Percentiles rank a stretch among this genome's conserved stretches.
Conservation (phyloP, 495 filamentous ascomycete genomes). For the Poronia punctata region DNA sequence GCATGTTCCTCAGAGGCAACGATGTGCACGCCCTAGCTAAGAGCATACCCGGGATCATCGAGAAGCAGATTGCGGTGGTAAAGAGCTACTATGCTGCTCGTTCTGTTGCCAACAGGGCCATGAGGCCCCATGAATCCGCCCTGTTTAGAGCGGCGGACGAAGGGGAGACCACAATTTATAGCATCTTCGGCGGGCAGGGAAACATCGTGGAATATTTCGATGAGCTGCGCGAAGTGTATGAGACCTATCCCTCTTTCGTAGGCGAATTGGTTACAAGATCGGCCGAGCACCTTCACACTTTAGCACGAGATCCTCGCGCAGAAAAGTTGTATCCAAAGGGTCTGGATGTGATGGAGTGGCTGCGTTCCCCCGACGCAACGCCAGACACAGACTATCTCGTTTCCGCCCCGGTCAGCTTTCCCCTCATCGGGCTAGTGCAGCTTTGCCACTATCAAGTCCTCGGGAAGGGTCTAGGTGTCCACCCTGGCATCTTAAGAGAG, state of each 20-base stretch:
- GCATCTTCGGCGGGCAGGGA: constrained; percentile 95
- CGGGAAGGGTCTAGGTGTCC: constrained; percentile 78
- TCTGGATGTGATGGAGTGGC: constrained; percentile 87
- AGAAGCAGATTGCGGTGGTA: constrained; percentile 84
- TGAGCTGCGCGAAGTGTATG: constrained; percentile 84
- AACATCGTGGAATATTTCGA: constrained; percentile 99
- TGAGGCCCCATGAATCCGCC: constrained; percentile 86
- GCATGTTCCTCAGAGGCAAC: constrained; percentile 88
- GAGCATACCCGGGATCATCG: constrained; percentile 73
- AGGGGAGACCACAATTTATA: constrained; percentile 70
- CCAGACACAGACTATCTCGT: constrained; percentile 94
- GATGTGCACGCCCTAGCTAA: constrained; percentile 90
- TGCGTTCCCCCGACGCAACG: constrained; percentile 76
- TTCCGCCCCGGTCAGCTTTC: constrained; percentile 94
- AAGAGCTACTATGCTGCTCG: constrained; percentile 86
- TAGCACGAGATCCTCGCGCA: constrained; percentile 79
- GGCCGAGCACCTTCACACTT: constrained; percentile 70
- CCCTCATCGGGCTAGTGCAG: constrained; percentile 91
- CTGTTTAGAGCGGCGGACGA: constrained; percentile 83
- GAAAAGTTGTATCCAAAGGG: constrained; percentile 96
- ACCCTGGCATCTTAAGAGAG: constrained; percentile 78
- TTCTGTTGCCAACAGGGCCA: constrained; percentile 69
- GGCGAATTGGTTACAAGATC: constrained; percentile 73
- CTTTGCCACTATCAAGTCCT: constrained; percentile 89
- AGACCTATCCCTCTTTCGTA: constrained; percentile 83